Evolutionary conservation across 805 yeast species (phyloP).

Genomic region (Zygoascus flipseniorum): DNA sequence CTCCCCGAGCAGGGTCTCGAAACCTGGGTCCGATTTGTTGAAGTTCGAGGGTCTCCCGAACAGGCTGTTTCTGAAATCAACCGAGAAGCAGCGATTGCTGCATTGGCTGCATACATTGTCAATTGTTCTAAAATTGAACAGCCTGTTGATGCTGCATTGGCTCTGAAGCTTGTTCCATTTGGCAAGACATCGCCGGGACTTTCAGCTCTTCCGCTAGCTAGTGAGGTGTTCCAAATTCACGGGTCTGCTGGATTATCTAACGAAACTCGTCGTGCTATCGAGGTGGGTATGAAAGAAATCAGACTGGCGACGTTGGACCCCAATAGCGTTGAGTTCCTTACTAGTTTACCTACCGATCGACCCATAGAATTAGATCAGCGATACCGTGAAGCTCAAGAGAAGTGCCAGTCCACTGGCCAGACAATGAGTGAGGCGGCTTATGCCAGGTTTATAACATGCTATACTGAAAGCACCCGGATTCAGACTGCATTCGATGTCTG

Average conservation of each 20-base stretch:
- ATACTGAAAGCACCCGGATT: constrained; percentile 23
- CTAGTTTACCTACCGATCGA: constrained; percentile 15
- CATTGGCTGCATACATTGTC: constrained; percentile 25
- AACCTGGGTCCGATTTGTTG: constrained; percentile 28
- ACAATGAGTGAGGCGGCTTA: constrained; percentile 20
- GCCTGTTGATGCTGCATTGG: constrained; percentile 18
- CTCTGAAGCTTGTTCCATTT: constrained; percentile 24
- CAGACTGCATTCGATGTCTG: constrained; percentile 34
- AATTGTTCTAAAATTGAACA: constrained; percentile 12
- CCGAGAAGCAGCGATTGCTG: constrained; percentile 25
- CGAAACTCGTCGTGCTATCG: constrained; percentile 5
- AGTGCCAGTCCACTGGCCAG: constrained; percentile 4
- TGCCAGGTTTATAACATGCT: constrained; percentile 24
- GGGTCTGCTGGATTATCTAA: constrained; percentile 6
- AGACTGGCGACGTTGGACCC: constrained; percentile 15
- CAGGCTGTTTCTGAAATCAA: constrained; percentile 17
- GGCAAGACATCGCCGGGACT: neutral
- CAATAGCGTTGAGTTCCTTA: constrained; percentile 15
- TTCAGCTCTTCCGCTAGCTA: constrained; percentile 15
- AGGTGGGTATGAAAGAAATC: constrained; percentile 13
- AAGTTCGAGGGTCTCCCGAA: constrained; percentile 16
- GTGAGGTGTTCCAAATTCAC: constrained; percentile 9
- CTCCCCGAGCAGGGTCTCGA: constrained; percentile 22
- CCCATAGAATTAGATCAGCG: constrained; percentile 18
- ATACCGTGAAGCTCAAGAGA: constrained; percentile 20